Conservation (phyloP, 176 grass and related monocot species). For the Avena sativa region DNA sequence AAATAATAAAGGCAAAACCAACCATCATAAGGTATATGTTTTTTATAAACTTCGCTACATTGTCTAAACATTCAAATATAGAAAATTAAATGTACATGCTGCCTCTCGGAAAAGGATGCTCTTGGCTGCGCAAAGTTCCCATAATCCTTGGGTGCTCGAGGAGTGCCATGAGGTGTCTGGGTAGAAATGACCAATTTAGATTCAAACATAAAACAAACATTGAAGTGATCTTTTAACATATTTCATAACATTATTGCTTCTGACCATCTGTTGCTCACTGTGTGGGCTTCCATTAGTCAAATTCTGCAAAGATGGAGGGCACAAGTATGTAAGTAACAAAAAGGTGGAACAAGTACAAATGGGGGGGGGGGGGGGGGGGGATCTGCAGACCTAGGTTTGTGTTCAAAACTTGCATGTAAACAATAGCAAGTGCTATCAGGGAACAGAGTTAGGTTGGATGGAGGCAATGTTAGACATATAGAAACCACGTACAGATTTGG, state of each 20-base stretch:
- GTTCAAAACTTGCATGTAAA: slow-evolving; percentile 35
- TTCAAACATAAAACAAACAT: slow-evolving; percentile 47
- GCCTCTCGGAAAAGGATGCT: slow-evolving; percentile 77
- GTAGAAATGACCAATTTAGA: slow-evolving; percentile 48
- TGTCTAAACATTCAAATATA: slow-evolving; percentile 31
- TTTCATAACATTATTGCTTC: slow-evolving; percentile 38
- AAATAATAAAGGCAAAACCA: slow-evolving; percentile 31
- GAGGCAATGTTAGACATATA: slow-evolving; percentile 20
- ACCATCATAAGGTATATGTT: slow-evolving; percentile 35
- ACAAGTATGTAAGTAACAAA: slow-evolving; percentile 31
- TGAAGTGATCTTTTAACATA: slow-evolving; percentile 39
- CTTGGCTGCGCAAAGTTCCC: slow-evolving; percentile 58
- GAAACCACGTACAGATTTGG: slow-evolving; percentile 70
- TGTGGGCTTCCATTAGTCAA: slow-evolving; percentile 54
- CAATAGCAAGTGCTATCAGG: slow-evolving; percentile 18
- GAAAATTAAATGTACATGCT: slow-evolving; percentile 61
- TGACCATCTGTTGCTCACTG: slow-evolving; percentile 67
- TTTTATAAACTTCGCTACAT: slow-evolving; percentile 26
- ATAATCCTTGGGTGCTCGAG: slow-evolving; percentile 65
- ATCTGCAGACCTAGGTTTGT: slow-evolving; percentile 1
- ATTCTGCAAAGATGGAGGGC: slow-evolving; percentile 62
- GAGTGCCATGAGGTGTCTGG: slow-evolving; percentile 78
- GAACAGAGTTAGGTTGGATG: slow-evolving; percentile 7
- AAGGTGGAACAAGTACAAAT: slow-evolving; percentile 28
- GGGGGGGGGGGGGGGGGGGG: no score